Percentiles rank a stretch among this genome's conserved stretches.
These are phyloP conservation scores for Chrysosporium keratinophilum DNA, from an alignment of 2,329 filamentous ascomycete species.

Conservation along the genomic window DNA sequence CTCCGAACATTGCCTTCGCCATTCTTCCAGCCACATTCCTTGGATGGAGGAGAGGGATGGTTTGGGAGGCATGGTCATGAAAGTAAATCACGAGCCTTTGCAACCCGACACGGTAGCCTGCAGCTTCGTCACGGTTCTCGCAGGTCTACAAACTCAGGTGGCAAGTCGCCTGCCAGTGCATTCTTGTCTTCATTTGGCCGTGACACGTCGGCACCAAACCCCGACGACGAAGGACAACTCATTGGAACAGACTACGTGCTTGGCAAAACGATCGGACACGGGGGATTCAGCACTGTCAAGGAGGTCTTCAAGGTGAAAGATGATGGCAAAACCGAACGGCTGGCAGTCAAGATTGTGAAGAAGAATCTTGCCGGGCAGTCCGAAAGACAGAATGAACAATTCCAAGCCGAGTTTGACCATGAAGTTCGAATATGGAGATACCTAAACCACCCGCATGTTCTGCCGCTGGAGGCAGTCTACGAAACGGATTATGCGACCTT, in stretches of 20 bases:
- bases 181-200: conserved; percentile 47
- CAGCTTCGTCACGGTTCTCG: conserved; percentile 33
- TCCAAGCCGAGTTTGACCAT: conserved; percentile 58
- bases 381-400: conserved; percentile 53
- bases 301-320: conserved; percentile 55
- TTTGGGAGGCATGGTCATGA: conserved; percentile 21
- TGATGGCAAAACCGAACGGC: conserved; percentile 41
- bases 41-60: conserved; percentile 34
- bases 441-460: conserved; percentile 51
- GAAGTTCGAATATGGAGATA: conserved; percentile 59
- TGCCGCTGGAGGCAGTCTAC: conserved; percentile 54
- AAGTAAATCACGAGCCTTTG: conserved; percentile 29
- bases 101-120: conserved; percentile 26
- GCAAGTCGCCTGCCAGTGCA: conserved; percentile 49
- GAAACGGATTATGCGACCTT: conserved; percentile 59
- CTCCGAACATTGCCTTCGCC: conserved; percentile 32
- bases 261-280: conserved; percentile 54
- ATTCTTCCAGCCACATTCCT: conserved; percentile 29
- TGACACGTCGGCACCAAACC: conserved; percentile 37
- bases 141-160: conserved; percentile 41
- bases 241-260: conserved; percentile 58
- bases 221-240: conserved; percentile 58
- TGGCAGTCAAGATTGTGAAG: conserved; percentile 58
- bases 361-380: conserved; percentile 46
- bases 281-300: conserved; percentile 57